A percentile compares a stretch with the other conserved stretches of the same genome.
Evolutionary conservation across 2,329 filamentous ascomycete genomes (phyloP).

Genomic region (Colletotrichum godetiae): DNA sequence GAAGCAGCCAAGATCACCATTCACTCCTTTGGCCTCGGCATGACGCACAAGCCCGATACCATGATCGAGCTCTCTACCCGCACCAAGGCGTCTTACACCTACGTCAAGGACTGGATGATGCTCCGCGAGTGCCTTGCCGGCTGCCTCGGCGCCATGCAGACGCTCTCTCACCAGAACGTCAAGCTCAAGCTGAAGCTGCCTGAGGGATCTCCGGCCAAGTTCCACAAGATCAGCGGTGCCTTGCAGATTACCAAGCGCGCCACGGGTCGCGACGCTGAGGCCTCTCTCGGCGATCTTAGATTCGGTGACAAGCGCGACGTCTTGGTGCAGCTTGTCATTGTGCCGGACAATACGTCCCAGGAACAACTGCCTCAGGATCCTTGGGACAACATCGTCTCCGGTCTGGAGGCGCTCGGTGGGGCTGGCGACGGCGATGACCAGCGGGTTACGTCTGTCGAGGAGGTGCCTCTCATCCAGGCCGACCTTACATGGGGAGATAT

Average conservation of each 20-base stretch:
- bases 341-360: slow-evolving; percentile 83
- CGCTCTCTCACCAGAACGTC: slow-evolving; percentile 97
- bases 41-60: slow-evolving; percentile 98
- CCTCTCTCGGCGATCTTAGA: slow-evolving; percentile 87
- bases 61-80: slow-evolving; percentile 97
- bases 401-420: slow-evolving; percentile 91
- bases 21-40: slow-evolving; percentile 95
- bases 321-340: slow-evolving; percentile 91
- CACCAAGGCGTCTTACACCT: slow-evolving; percentile 97
- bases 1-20: slow-evolving; percentile 98
- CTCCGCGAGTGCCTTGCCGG: slow-evolving; percentile 94
- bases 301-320: slow-evolving; percentile 97
- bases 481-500: slow-evolving; percentile 95
- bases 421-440: slow-evolving; percentile 88
- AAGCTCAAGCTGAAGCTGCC: slow-evolving; percentile 94
- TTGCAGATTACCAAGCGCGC: slow-evolving; percentile 96
- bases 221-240: slow-evolving; percentile 97
- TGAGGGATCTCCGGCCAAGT: slow-evolving; percentile 96
- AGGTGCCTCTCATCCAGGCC: slow-evolving; percentile 93
- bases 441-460: slow-evolving; percentile 86
- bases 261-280: slow-evolving; percentile 93
- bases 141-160: slow-evolving; percentile 91
- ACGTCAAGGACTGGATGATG: slow-evolving; percentile 99
- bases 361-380: slow-evolving; percentile 92
- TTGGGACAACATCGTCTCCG: slow-evolving; percentile 97